Evolutionary conservation across 2,329 filamentous ascomycete species (phyloP), one percentile per base, ranked within the genome.

Genomic region (Ceratocystis alfenasii): DNA sequence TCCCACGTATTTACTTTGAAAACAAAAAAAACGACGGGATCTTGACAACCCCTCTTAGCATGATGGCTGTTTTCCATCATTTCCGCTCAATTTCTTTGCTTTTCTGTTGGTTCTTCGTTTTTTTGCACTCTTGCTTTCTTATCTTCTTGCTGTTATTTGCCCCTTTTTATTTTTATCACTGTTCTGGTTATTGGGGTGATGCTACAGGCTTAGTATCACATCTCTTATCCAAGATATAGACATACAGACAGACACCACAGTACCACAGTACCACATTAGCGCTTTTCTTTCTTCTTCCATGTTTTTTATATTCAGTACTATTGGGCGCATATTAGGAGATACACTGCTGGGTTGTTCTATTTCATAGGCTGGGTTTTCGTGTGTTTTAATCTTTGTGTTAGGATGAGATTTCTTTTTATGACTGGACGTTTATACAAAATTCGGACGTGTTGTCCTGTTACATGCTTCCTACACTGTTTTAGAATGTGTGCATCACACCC

Each of bases 121-220:
- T 28, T 15, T 28, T 53, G 48, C 48, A 5, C 22, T 12, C 1
- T 53, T 53, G 8, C 10, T 28, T 53, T 53, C 20, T 15, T 2
- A 33, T 7, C 6, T 41, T 41, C 3, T 15, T 4, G 36, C 12
- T 12, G 36, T 28, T 46, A 22, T 7, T 62, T n/a, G n/a, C 4
- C 1, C 46, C 22, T 62, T 62, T 25, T 45, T 22, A 8, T 62
- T 28, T 36, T 53, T 63, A 28, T 25, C 50, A 45, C 45, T 36
- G 22, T 36, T n/a, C 36, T n/a, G 48, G 20, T 53, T 53, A 53
- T 30, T 53, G 22, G 4, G 12, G 36, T 41, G 45, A 64, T 55
- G 28, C 53, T 33, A 28, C 62, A 44, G 45, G 62, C 46, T 64
- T 63, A 25, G 44, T 22, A 59, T 20, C 28, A 33, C 55, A 36